These are phyloP conservation scores for Leptomonas pyrrhocoris DNA, from an alignment of 208 protist species.

Conservation along the genomic window DNA sequence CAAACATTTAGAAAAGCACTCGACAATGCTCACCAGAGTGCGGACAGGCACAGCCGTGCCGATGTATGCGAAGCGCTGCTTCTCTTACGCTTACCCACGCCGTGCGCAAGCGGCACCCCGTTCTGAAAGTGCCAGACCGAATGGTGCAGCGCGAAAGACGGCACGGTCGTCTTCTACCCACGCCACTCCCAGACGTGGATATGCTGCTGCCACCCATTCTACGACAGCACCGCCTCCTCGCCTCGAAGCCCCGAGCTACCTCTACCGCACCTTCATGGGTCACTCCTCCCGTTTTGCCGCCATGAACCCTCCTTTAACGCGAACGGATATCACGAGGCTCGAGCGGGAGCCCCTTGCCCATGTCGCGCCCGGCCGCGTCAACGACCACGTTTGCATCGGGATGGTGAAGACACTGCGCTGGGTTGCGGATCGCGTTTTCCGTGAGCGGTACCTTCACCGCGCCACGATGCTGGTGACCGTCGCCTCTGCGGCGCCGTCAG, in stretches of 20 bases:
- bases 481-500: slow-evolving; percentile 49
- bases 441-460: slow-evolving; percentile 76
- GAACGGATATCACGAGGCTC: slow-evolving; percentile 42
- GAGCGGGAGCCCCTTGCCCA: slow-evolving; percentile 69
- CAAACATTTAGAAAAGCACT: too few species aligned
- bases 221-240: neutral
- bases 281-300: slow-evolving; percentile 62
- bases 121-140: neutral
- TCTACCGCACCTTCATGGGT: slow-evolving; percentile 72
- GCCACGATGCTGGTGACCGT: slow-evolving; percentile 78
- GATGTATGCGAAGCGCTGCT: neutral
- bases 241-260: slow-evolving; percentile 15
- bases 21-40: neutral
- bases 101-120: neutral
- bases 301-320: slow-evolving; percentile 18
- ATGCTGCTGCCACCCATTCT: neutral
- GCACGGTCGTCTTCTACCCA: neutral
- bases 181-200: neutral
- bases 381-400: slow-evolving; percentile 72
- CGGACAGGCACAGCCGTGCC: neutral
- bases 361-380: slow-evolving; percentile 52
- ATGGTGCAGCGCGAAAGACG: neutral
- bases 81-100: slow-evolving; percentile 10
- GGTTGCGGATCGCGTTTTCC: slow-evolving; percentile 69
- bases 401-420: slow-evolving; percentile 74